Conservation (phyloP, 768 basidiomycete genomes). For the Strobilomyces dryophilus region DNA sequence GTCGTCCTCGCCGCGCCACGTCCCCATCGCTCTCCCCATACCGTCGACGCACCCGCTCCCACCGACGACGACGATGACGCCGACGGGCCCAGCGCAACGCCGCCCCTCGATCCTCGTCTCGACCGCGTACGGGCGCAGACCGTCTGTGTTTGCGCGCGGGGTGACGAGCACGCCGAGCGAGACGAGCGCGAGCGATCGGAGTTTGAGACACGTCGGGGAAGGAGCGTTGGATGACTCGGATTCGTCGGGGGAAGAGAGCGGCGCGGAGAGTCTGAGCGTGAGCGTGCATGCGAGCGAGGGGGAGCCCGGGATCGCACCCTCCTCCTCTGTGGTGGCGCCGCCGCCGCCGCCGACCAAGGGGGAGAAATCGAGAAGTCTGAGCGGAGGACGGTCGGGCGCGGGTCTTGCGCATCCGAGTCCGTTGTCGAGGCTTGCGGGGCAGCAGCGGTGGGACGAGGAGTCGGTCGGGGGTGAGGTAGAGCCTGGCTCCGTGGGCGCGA, state of each 20-base stretch:
- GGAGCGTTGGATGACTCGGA: constrained; percentile 78
- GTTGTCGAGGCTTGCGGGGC: constrained; percentile 53
- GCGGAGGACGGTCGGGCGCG: constrained; percentile 15
- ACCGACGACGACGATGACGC: constrained; percentile 39
- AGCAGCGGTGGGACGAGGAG: constrained; percentile 53
- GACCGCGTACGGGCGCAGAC: constrained; percentile 33
- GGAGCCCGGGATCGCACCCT: no score
- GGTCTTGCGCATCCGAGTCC: constrained; percentile 56
- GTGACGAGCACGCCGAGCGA: constrained; percentile 33
- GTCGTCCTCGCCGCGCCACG: constrained; percentile 52
- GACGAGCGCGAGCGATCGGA: constrained; percentile 40
- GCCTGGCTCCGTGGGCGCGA: no score
- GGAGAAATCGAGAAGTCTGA: constrained; percentile 36
- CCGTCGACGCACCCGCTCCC: constrained; percentile 9
- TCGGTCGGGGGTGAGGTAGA: constrained; percentile 20
- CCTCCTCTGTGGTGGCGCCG: no score
- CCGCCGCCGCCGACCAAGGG: no score
- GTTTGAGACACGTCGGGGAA: constrained; percentile 65
- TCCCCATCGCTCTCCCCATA: constrained; percentile 19
- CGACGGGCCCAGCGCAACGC: constrained; percentile 20
- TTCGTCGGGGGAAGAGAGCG: constrained; percentile 39
- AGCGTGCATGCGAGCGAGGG: constrained; percentile 24
- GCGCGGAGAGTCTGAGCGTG: constrained; percentile 6
- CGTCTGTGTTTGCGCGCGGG: constrained; percentile 41
- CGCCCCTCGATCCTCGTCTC: constrained; percentile 38